Conservation (phyloP, 352 stramenopile species). For the Globisporangium perplexum region DNA sequence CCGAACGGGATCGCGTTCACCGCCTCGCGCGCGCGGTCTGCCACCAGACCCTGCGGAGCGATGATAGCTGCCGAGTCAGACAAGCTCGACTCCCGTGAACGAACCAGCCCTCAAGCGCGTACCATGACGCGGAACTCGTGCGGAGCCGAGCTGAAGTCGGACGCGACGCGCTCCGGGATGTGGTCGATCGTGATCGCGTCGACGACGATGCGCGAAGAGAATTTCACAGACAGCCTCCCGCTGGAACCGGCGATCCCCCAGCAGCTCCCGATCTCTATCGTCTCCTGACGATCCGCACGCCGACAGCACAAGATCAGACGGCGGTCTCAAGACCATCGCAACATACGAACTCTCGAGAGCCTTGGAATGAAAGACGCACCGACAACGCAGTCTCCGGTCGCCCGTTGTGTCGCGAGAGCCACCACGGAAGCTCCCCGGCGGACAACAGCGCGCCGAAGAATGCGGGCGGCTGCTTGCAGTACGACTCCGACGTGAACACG, state of each 20-base stretch:
- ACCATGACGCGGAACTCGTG: slow-evolving; percentile 63
- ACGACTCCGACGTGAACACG: slow-evolving; percentile 58
- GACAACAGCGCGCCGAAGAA: slow-evolving; percentile 34
- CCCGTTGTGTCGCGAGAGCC: slow-evolving; percentile 70
- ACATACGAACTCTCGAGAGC: background rate
- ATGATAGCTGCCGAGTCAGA: background rate
- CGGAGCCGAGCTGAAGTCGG: slow-evolving; percentile 65
- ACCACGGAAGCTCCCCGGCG: slow-evolving; percentile 56
- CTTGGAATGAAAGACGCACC: slow-evolving; percentile 22
- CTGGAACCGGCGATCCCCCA: slow-evolving; percentile 54
- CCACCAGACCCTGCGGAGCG: slow-evolving; percentile 32
- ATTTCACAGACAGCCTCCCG: slow-evolving; percentile 72
- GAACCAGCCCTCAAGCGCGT: slow-evolving; percentile 1
- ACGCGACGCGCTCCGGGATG: slow-evolving; percentile 59
- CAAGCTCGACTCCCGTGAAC: background rate
- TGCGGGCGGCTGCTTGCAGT: slow-evolving; percentile 28
- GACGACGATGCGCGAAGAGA: slow-evolving; percentile 54
- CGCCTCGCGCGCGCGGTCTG: slow-evolving; percentile 29
- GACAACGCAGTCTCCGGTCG: slow-evolving; percentile 74
- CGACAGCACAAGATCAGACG: background rate
- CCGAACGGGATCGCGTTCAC: slow-evolving; percentile 57
- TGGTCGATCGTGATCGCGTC: slow-evolving; percentile 78
- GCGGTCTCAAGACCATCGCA: too few species aligned
- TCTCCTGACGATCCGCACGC: slow-evolving; percentile 38
- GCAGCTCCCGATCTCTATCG: slow-evolving; percentile 81